Percentiles rank a stretch among this genome's conserved stretches.
phyloP scores from a whole-genome alignment of 169 alveolate genomes.

The Sarcocystis neurona region DNA sequence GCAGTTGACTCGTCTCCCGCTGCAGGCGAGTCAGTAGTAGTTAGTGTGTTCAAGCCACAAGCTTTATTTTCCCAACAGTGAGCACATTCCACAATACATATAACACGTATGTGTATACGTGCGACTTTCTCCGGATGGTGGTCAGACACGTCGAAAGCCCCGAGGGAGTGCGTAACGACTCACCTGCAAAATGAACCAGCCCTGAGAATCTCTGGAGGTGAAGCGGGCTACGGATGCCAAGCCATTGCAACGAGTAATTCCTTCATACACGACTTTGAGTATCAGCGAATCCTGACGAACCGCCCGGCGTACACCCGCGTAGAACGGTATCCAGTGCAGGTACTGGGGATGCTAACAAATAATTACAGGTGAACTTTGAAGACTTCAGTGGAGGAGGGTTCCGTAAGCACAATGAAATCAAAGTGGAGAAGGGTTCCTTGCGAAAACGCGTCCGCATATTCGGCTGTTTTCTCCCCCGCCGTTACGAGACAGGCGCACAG shows the following conservation, averaged over 20 bases:
- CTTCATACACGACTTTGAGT: conserved; percentile 88
- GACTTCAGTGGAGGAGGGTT: conserved; percentile 94
- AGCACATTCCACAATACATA: too few species aligned
- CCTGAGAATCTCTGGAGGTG: conserved; percentile 92
- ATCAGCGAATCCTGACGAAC: conserved; percentile 88
- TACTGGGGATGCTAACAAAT: conserved; percentile 93
- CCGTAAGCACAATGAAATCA: conserved; percentile 89
- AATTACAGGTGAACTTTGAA: conserved; percentile 91
- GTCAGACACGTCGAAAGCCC: conserved; percentile 92
- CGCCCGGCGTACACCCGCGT: conserved; percentile 89
- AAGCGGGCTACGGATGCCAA: conserved; percentile 89
- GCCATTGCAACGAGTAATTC: conserved; percentile 73
- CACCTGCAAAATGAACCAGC: conserved; percentile 91
- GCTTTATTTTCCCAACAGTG: too few species aligned
- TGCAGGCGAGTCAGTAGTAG: too few species aligned
- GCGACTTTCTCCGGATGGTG: conserved; percentile 94
- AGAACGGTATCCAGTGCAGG: conserved; percentile 92
- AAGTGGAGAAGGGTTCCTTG: too few species aligned
- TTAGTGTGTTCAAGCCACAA: too few species aligned
- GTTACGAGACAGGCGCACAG: too few species aligned
- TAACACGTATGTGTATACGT: too few species aligned
- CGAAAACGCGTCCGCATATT: too few species aligned
- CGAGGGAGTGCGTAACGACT: conserved; percentile 91
- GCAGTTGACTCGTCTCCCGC: too few species aligned
- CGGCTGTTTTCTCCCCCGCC: too few species aligned